Evolutionary conservation across 805 yeast genomes (phyloP).

Genomic region (Jamesozyma rosinii): DNA sequence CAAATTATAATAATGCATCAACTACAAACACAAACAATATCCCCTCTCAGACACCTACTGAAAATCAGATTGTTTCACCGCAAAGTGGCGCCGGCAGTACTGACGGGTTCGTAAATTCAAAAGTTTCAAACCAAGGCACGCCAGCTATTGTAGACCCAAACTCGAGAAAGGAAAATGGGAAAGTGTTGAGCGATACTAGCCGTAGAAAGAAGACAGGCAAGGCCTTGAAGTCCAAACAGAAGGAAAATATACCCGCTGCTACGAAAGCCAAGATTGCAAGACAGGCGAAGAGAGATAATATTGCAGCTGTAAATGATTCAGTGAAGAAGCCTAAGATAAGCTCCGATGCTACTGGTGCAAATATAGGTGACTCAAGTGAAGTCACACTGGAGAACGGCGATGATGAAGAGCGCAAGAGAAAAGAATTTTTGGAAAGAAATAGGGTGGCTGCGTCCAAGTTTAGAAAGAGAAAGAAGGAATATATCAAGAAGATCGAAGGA

Average conservation of each 20-base stretch:
- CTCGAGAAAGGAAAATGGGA: neutral
- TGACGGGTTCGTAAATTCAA: no score
- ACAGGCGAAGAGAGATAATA: neutral
- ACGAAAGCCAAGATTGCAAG: constrained; percentile 1
- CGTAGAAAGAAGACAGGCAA: neutral
- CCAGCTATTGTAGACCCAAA: neutral
- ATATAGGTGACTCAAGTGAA: neutral
- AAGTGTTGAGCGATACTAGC: neutral
- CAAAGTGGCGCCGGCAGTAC: neutral
- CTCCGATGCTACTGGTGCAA: neutral
- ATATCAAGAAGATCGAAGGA: constrained; percentile 70
- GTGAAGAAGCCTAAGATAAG: neutral
- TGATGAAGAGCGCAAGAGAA: constrained; percentile 61
- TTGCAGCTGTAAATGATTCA: neutral
- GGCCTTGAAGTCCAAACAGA: neutral
- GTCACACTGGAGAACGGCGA: constrained; percentile 38
- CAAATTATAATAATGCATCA: neutral
- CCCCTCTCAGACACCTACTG: neutral
- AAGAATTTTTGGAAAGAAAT: constrained; percentile 76
- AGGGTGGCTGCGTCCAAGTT: constrained; percentile 93
- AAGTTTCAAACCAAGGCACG: neutral
- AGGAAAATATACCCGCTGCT: neutral
- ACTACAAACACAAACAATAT: neutral
- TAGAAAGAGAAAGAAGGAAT: constrained; percentile 87
- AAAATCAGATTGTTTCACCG: neutral